Evolutionary conservation across 2,329 filamentous ascomycete genomes (phyloP), one percentile per base, ranked within the genome.

Genomic region (Spiromastix sp.): DNA sequence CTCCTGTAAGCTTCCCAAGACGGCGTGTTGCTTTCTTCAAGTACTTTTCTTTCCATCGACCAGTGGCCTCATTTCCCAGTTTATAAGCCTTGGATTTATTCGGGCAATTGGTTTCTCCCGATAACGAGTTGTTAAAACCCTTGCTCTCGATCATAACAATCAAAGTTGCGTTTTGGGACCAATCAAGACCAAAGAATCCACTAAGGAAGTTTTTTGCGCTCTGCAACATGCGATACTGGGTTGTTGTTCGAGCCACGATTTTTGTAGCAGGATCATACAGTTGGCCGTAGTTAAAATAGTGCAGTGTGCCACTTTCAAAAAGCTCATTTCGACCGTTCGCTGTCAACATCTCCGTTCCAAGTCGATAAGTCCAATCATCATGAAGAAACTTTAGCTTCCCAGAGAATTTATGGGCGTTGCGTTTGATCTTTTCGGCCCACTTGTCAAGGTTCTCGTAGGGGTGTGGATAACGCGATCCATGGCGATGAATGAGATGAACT

Each of bases 171-270:
- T 85, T 82, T 19, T 76, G 68, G 1, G 75, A 69, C 81, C 81
- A 86, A 30, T 79, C 72, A 0, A 85, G 67, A 1, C 81, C 81
- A 50, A 86, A 86, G 61, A 86, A 86, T 0, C 82, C 82, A 4
- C 81, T 78, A 51, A 85, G 61, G 57, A 85, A 86, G 55, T 86
- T 81, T 55, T 86, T 81, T 3, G 81, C 81, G 25, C 72, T 79
- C 53, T 85, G 78, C 15, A 81, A 63, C 81, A 86, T 86, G 16
- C 82, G 74, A 50, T 83, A 76, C 52, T 86, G 79, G 1, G 81
- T 83, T 1, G 81, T 85, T 1, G 80, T 84, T 18, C 81, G 70
- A 11, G 76, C 79, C 38, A 85, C 72, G 40, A 86, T 76, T 59
- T 83, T 85, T 56, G 69, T 78, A 37, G 73, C 70, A 4, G 81